Conservation (phyloP, 2,329 filamentous ascomycete species). For the Pseudogymnoascus sp. region DNA sequence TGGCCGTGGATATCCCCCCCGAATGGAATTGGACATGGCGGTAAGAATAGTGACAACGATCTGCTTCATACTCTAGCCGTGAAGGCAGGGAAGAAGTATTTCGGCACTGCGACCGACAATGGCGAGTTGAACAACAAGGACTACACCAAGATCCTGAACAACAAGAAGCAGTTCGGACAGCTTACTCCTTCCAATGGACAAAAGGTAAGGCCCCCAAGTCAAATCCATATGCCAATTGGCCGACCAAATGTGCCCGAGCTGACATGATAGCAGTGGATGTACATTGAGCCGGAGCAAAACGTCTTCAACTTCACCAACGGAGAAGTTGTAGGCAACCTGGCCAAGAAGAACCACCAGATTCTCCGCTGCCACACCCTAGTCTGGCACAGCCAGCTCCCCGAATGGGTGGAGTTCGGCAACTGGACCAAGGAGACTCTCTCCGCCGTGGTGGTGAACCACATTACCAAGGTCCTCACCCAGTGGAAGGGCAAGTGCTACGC, state of each 20-base stretch:
- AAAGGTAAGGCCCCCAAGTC: slow-evolving; percentile 30
- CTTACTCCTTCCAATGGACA: slow-evolving; percentile 58
- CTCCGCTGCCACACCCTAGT: slow-evolving; percentile 57
- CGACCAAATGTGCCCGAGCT: background rate
- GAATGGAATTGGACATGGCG: background rate
- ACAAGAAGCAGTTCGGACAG: slow-evolving; percentile 54
- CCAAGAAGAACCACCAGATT: slow-evolving; percentile 41
- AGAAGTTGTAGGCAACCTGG: slow-evolving; percentile 45
- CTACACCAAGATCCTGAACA: slow-evolving; percentile 49
- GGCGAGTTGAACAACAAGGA: slow-evolving; percentile 43
- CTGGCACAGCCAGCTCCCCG: slow-evolving; percentile 46
- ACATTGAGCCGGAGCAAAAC: slow-evolving; percentile 49
- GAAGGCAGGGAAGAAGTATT: slow-evolving; percentile 47
- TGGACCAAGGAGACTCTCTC: slow-evolving; percentile 55
- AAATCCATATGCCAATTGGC: slow-evolving; percentile 27
- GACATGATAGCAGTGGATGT: slow-evolving; percentile 41
- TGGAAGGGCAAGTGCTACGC: slow-evolving; percentile 54
- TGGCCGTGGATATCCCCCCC: background rate
- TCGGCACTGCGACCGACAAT: slow-evolving; percentile 53
- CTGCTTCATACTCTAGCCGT: slow-evolving; percentile 37
- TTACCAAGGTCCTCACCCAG: slow-evolving; percentile 49
- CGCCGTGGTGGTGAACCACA: slow-evolving; percentile 50
- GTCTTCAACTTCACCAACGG: slow-evolving; percentile 52
- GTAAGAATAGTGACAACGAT: background rate
- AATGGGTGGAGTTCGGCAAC: slow-evolving; percentile 41